phyloP scores from a whole-genome alignment of 306 rosid species.

The Senna tora region DNA sequence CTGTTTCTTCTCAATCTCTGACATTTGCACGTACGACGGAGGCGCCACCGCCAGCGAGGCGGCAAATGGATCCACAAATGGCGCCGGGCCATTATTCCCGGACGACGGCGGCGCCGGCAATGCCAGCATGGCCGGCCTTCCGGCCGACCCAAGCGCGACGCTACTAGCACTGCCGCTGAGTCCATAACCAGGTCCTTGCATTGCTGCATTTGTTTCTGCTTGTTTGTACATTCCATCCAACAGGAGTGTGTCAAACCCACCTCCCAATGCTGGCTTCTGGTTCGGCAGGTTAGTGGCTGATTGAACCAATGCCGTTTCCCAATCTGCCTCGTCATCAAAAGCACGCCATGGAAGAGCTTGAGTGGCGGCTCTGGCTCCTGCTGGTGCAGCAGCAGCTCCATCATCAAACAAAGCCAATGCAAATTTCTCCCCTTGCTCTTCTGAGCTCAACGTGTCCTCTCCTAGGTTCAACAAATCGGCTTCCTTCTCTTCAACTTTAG shows the following conservation, averaged over 20 bases:
- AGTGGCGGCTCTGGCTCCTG: slow-evolving; percentile 28
- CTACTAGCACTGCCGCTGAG: slow-evolving; percentile 85
- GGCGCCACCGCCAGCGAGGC: slow-evolving; percentile 81
- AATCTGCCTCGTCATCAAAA: slow-evolving; percentile 65
- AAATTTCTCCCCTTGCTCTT: slow-evolving; percentile 53
- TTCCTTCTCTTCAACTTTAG: slow-evolving; percentile 36
- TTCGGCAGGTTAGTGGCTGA: slow-evolving; percentile 56
- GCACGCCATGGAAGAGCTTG: slow-evolving; percentile 78
- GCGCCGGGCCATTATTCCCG: slow-evolving; percentile 9
- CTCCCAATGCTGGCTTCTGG: slow-evolving; percentile 60
- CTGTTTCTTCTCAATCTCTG: slow-evolving; percentile 94
- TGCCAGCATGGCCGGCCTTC: slow-evolving; percentile 78
- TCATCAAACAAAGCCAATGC: slow-evolving; percentile 85
- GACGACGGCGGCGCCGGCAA: slow-evolving; percentile 70
- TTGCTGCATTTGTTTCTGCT: slow-evolving; percentile 38
- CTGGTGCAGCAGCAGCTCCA: slow-evolving; percentile 38
- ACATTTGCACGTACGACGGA: slow-evolving; percentile 88
- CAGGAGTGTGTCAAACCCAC: slow-evolving; percentile 74
- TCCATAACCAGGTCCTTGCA: slow-evolving; percentile 58
- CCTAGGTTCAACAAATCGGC: slow-evolving; percentile 77
- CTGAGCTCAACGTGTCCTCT: slow-evolving; percentile 45
- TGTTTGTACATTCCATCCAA: slow-evolving; percentile 87
- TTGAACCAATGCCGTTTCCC: slow-evolving; percentile 84
- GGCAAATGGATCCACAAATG: slow-evolving; percentile 66
- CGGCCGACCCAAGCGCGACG: slow-evolving; percentile 77